Conservation (phyloP, 148 eudicot species). For the Tetragonia tetragonoides region DNA sequence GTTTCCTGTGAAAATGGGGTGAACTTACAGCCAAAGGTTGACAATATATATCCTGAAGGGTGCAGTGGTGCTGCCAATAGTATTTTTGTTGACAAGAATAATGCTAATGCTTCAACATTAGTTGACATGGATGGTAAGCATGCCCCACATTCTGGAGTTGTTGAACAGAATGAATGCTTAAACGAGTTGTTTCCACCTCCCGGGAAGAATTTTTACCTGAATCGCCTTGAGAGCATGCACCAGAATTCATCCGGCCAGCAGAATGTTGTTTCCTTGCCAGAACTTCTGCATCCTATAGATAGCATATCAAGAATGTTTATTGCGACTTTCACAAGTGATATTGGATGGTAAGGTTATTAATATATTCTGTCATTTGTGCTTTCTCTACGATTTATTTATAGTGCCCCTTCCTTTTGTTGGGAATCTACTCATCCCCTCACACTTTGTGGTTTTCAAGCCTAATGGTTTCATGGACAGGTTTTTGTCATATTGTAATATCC, state of each 20-base stretch:
- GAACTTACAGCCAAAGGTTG: slow-evolving; percentile 22
- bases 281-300: slow-evolving; percentile 68
- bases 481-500: slow-evolving; percentile 74
- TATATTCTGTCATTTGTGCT: not conserved
- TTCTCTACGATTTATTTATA: not conserved
- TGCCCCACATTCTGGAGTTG: slow-evolving; percentile 8
- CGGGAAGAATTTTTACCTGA: slow-evolving; percentile 68
- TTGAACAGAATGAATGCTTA: slow-evolving; percentile 24
- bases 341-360: slow-evolving; percentile 56
- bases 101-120: slow-evolving; percentile 1
- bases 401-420: not conserved
- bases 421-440: not conserved
- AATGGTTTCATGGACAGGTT: slow-evolving; percentile 52
- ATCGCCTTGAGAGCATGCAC: slow-evolving; percentile 54
- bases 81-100: slow-evolving; percentile 12
- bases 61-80: slow-evolving; percentile 13
- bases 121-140: slow-evolving; percentile 20
- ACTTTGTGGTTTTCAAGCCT: slow-evolving; percentile 6
- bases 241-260: slow-evolving; percentile 34
- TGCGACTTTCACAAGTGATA: slow-evolving; percentile 84
- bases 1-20: slow-evolving; percentile 24
- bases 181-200: slow-evolving; percentile 47
- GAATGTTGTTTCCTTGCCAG: slow-evolving; percentile 64
- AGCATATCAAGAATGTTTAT: slow-evolving; percentile 62
- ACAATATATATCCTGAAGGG: slow-evolving; percentile 10